Percentiles rank a stretch among this genome's conserved stretches.
Evolutionary conservation across 1,284 basidiomycete genomes (phyloP).

Genomic region (Malassezia globosa): DNA sequence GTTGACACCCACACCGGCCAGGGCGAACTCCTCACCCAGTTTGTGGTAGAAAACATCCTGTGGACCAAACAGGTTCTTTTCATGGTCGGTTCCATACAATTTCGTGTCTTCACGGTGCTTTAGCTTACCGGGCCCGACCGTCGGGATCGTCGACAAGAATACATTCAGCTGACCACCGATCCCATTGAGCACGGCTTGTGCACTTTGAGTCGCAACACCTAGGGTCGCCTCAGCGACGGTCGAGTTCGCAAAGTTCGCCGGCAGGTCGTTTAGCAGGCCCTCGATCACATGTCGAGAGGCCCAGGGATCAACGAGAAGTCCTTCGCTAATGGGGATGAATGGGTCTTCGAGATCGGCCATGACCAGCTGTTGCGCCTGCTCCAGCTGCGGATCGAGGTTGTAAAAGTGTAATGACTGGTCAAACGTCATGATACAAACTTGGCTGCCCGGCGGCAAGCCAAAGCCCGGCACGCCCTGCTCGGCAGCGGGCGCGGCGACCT

Average conservation of each 20-base stretch:
- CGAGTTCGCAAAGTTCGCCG: conserved; percentile 56
- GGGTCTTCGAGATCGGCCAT: conserved; percentile 81
- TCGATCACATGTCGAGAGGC: conserved; percentile 60
- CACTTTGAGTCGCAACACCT: conserved; percentile 59
- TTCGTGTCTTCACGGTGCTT: conserved; percentile 58
- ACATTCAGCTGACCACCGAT: conserved; percentile 74
- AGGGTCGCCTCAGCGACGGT: conserved; percentile 57
- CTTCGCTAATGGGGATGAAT: conserved; percentile 67
- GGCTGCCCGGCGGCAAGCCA: conserved; percentile 40
- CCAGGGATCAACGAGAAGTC: conserved; percentile 67
- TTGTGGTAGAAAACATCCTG: conserved; percentile 67
- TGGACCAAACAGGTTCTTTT: conserved; percentile 66
- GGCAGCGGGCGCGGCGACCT: conserved; percentile 19
- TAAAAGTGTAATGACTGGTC: conserved; percentile 78
- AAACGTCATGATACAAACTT: conserved; percentile 66
- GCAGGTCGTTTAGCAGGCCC: conserved; percentile 59
- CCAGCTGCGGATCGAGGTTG: conserved; percentile 64
- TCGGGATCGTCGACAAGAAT: conserved; percentile 70
- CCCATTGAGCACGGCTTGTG: conserved; percentile 61
- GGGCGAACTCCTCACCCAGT: conserved; percentile 74
- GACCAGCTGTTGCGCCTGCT: conserved; percentile 62
- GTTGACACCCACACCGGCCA: conserved; percentile 80
- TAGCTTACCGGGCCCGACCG: conserved; percentile 63
- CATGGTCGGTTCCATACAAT: conserved; percentile 79
- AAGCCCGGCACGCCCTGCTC: conserved; percentile 39